Percentiles rank a stretch among this genome's conserved stretches.
phyloP scores from a whole-genome alignment of 1,284 basidiomycete genomes.

The Sanghuangporus baumii region DNA sequence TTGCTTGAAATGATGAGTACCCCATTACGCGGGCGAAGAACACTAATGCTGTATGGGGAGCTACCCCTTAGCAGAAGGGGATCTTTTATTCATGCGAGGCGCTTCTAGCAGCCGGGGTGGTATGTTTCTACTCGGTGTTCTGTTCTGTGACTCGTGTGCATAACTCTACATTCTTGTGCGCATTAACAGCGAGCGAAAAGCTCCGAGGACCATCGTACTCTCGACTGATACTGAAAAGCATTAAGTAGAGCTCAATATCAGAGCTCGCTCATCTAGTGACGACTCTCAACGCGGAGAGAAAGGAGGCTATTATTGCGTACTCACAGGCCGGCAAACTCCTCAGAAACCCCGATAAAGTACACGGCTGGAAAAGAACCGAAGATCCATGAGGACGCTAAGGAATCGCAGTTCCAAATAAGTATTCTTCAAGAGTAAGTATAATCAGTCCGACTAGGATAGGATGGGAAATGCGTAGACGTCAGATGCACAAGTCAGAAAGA shows the following conservation, averaged over 20 bases:
- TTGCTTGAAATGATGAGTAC: not conserved
- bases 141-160: not conserved
- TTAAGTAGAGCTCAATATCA: not conserved
- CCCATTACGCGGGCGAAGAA: not conserved
- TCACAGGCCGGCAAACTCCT: conserved; percentile 1
- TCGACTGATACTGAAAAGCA: not conserved
- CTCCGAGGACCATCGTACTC: not conserved
- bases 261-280: not conserved
- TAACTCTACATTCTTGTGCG: not conserved
- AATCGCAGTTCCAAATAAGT: not conserved
- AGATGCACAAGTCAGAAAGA: not conserved
- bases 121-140: not conserved
- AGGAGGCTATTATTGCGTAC: not conserved
- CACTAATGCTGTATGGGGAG: not conserved
- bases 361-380: conserved; percentile 1
- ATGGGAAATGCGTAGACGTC: not conserved
- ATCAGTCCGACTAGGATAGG: not conserved
- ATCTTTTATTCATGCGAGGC: not conserved
- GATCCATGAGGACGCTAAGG: not conserved
- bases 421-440: not conserved
- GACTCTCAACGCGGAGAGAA: not conserved
- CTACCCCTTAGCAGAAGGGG: not conserved
- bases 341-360: not conserved
- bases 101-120: not conserved
- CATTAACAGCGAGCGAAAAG: not conserved